phyloP scores from a whole-genome alignment of 1,284 basidiomycete species.

The Apiotrichum domesticum region DNA sequence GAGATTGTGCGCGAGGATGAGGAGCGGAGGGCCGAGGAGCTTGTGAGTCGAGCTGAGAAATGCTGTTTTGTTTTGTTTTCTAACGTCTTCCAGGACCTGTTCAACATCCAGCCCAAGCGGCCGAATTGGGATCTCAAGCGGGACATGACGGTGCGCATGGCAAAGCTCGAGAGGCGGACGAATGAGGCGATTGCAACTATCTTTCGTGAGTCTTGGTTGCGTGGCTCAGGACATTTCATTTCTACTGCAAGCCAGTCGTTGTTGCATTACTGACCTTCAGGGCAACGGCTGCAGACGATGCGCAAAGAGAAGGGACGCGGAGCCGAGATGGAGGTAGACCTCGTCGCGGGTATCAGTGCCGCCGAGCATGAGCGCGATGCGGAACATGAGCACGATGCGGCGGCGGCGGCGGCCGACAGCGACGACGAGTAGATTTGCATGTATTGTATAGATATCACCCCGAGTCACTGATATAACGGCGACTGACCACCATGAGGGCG shows the following conservation, averaged over 20 bases:
- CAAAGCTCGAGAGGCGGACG: slow-evolving; percentile 80
- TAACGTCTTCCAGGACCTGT: slow-evolving; percentile 62
- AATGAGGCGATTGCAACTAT: slow-evolving; percentile 87
- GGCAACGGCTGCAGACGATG: slow-evolving; percentile 41
- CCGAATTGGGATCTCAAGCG: slow-evolving; percentile 97
- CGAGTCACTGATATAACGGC: too few species aligned
- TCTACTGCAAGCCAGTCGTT: too few species aligned
- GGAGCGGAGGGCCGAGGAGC: slow-evolving; percentile 71
- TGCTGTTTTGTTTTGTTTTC: neutral
- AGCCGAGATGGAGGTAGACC: slow-evolving; percentile 30
- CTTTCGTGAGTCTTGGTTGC: slow-evolving; percentile 49
- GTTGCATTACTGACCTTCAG: neutral
- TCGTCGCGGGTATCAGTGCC: slow-evolving; percentile 44
- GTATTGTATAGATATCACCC: slow-evolving; percentile 3
- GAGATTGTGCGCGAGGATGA: slow-evolving; percentile 80
- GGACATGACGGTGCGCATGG: slow-evolving; percentile 82
- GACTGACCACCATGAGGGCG: too few species aligned
- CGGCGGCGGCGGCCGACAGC: slow-evolving; percentile 8
- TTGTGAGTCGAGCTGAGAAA: slow-evolving; percentile 54
- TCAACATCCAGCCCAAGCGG: slow-evolving; percentile 93
- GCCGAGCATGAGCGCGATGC: slow-evolving; percentile 38
- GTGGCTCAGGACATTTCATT: too few species aligned
- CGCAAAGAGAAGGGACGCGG: slow-evolving; percentile 30
- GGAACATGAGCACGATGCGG: slow-evolving; percentile 23
- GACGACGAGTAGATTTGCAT: neutral